These are phyloP conservation scores for Leucoagaricus sp. DNA, from an alignment of 1,284 basidiomycete genomes.

Conservation along the genomic window DNA sequence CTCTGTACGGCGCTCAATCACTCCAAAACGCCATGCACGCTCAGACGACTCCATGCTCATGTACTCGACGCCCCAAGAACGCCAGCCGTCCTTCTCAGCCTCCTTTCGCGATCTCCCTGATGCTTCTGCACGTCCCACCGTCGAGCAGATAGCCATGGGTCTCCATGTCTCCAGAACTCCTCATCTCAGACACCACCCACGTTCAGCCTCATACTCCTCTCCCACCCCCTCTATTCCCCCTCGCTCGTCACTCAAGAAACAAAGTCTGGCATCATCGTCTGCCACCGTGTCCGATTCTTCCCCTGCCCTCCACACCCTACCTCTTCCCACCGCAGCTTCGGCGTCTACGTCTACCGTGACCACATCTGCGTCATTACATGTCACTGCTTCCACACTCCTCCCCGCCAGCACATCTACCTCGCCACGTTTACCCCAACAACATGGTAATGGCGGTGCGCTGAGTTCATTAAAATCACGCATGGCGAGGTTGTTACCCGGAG, in stretches of 20 bases:
- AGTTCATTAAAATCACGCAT: constrained; percentile 48
- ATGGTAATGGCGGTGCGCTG: constrained; percentile 24
- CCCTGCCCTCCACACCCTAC: constrained; percentile 14
- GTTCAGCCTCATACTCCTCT: constrained; percentile 21
- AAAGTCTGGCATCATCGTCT: constrained; percentile 33
- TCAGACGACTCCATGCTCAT: constrained; percentile 38
- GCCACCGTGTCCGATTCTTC: constrained; percentile 21
- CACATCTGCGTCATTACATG: constrained; percentile 37
- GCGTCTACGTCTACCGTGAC: constrained; percentile 27
- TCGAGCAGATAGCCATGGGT: constrained; percentile 76
- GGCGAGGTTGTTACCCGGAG: constrained; percentile 47
- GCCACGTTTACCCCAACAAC: neutral
- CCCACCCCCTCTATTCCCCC: constrained; percentile 47
- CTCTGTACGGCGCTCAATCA: constrained; percentile 43
- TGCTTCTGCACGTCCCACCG: constrained; percentile 53
- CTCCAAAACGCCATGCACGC: constrained; percentile 18
- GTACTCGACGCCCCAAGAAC: constrained; percentile 57
- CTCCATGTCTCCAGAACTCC: constrained; percentile 73
- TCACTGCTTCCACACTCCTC: neutral
- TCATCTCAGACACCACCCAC: constrained; percentile 42
- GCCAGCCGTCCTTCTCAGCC: constrained; percentile 20
- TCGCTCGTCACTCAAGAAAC: constrained; percentile 66
- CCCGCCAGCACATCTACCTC: constrained; percentile 23
- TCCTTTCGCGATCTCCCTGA: constrained; percentile 43
- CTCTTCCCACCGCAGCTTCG: constrained; percentile 23